Base-by-base conservation (phyloP, 306 rosid genomes). In the Elaeagnus macrophylla region DNA sequence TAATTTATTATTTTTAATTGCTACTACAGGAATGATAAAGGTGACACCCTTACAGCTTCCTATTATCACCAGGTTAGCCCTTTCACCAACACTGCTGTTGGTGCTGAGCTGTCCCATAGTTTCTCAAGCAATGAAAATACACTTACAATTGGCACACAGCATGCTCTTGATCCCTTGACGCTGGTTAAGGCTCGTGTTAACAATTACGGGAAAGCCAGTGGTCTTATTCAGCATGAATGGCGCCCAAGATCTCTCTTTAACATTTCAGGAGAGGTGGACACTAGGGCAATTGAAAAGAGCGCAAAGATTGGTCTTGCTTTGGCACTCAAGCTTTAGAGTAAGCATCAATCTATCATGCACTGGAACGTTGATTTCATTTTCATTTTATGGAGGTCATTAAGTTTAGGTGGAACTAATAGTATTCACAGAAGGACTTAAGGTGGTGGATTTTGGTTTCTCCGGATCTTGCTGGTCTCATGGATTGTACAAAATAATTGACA, bases 181-280 rank as follows among this genome's bases (percentile, higher is more conserved):
- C 69, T 70, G 6, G 79, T 91, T 71, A 91, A 86, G 81, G 95
- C 83, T 25, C 79, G 96, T 16, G 88, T 91, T 76, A 84, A 91
- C 82, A 91, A 80, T 72, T 78, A 61, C 7, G 97, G 97, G 12
- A 64, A 51, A 77, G 83, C 95, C 20, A 84, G 81, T 55, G 96
- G 89, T 69, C 74, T 86, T 54, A 72, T 91, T 72, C 91, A 84
- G 87, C 95, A 91, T 36, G 93, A 83, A 65, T 86, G 86, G 97
- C 89, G 67, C 53, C 95, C 93, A 18, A 84, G 67, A 61, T 79
- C 89, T 37, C 74, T 88, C 17, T 65, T 91, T 77, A 86, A 93
- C 44, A 71, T 91, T 20, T 84, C 91, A 8, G 93, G 95, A 32
- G 96, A 84, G 79, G 96, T 86, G 35, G 95, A 91, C 66, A 78